These are phyloP conservation scores for Salix caprea DNA, from an alignment of 345 rosid genomes.

Conservation along the genomic window DNA sequence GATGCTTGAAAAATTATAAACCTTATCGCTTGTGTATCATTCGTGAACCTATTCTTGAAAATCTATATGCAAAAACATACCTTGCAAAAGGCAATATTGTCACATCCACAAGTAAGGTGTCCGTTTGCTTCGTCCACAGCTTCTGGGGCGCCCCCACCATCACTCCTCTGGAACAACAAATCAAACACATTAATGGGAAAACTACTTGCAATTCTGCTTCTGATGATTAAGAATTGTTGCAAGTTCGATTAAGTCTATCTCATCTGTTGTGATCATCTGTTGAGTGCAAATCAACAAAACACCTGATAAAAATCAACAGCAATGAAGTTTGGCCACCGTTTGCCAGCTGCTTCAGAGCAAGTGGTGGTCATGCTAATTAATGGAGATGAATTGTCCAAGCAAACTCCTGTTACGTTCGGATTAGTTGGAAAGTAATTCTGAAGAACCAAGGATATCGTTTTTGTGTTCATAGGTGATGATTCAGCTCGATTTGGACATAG, in stretches of 20 bases:
- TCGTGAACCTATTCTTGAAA: neutral
- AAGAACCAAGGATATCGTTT: constrained; percentile 53
- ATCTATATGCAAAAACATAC: constrained; percentile 31
- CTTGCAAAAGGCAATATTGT: constrained; percentile 67
- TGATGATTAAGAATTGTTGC: neutral
- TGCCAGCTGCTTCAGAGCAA: constrained; percentile 67
- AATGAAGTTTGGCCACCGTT: constrained; percentile 97
- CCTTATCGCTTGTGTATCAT: neutral
- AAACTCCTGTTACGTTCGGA: constrained; percentile 58
- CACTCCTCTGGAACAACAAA: constrained; percentile 56
- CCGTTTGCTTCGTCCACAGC: constrained; percentile 84
- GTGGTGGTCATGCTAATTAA: constrained; percentile 58
- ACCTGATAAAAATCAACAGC: constrained; percentile 95
- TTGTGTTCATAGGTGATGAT: constrained; percentile 62
- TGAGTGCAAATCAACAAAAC: neutral
- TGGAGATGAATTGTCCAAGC: constrained; percentile 75
- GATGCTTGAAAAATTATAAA: neutral
- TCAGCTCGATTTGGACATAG: constrained; percentile 66
- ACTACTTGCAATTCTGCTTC: neutral
- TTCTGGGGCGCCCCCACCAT: constrained; percentile 86
- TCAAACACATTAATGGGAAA: neutral
- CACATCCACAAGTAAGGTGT: constrained; percentile 90
- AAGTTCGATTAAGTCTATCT: neutral
- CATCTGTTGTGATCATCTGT: neutral
- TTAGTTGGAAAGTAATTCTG: constrained; percentile 64